Evolutionary conservation across 441 rosid species (phyloP).

Genomic region (Bruguiera hainesii): DNA sequence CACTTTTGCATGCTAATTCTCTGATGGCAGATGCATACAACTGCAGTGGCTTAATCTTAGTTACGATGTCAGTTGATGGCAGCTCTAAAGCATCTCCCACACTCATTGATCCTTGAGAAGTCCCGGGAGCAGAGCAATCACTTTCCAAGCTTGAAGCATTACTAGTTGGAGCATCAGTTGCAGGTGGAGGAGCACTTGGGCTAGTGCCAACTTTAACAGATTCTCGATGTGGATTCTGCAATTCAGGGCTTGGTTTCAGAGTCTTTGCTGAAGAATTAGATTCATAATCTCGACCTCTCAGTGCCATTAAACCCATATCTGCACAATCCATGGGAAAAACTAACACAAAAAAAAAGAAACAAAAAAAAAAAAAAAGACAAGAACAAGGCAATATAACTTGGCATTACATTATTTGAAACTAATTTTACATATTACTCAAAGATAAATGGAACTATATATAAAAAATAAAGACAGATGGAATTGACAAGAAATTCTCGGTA

Average conservation of each 20-base stretch:
- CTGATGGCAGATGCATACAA: constrained; percentile 64
- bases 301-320: constrained; percentile 73
- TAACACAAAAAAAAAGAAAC: background rate
- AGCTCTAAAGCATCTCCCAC: constrained; percentile 60
- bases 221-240: constrained; percentile 45
- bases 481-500: constrained; percentile 22
- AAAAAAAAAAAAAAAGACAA: background rate
- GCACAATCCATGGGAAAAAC: constrained; percentile 19
- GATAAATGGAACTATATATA: constrained; percentile 18
- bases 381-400: constrained; percentile 6
- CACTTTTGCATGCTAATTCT: constrained; percentile 69
- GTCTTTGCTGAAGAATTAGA: constrained; percentile 50
- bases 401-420: background rate
- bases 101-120: constrained; percentile 77
- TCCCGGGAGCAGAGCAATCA: constrained; percentile 62
- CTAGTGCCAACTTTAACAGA: constrained; percentile 30
- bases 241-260: constrained; percentile 55
- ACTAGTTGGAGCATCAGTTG: constrained; percentile 42
- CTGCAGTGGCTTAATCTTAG: constrained; percentile 72
- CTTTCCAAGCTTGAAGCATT: constrained; percentile 58
- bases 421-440: constrained; percentile 5
- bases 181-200: constrained; percentile 67
- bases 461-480: too few relatives aligned
- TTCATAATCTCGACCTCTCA: constrained; percentile 72
- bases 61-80: constrained; percentile 64